phyloP scores from a whole-genome alignment of 75 land plant species.

The Cryptomeria japonica region DNA sequence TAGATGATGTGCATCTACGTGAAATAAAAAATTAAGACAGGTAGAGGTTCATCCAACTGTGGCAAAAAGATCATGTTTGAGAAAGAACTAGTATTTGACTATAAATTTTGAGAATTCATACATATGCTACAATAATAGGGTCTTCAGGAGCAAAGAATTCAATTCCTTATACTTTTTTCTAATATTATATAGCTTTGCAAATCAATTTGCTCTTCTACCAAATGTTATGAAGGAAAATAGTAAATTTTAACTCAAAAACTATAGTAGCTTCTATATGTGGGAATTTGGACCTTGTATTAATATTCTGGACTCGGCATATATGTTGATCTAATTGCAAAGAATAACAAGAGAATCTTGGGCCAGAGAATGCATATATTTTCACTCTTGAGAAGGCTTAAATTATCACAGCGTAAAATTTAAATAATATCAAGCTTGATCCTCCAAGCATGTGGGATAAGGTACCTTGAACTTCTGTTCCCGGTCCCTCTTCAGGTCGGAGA shows the following conservation, averaged over 20 bases:
- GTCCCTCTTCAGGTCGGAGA: too few species aligned
- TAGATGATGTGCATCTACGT: background rate
- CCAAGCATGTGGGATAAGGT: too few species aligned
- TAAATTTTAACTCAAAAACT: background rate
- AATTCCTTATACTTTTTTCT: background rate
- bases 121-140: background rate
- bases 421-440: too few species aligned
- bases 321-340: background rate
- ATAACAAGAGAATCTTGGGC: background rate
- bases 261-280: too few species aligned
- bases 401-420: background rate
- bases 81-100: background rate
- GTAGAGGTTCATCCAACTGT: background rate
- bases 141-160: background rate
- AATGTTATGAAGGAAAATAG: background rate
- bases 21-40: background rate
- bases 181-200: background rate
- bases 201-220: background rate
- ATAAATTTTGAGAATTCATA: background rate
- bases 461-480: too few species aligned
- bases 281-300: background rate
- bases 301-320: background rate
- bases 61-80: background rate
- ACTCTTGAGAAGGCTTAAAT: background rate
- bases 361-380: background rate